Conservation (phyloP, 768 basidiomycete species). For the Phylloporus sp. region DNA sequence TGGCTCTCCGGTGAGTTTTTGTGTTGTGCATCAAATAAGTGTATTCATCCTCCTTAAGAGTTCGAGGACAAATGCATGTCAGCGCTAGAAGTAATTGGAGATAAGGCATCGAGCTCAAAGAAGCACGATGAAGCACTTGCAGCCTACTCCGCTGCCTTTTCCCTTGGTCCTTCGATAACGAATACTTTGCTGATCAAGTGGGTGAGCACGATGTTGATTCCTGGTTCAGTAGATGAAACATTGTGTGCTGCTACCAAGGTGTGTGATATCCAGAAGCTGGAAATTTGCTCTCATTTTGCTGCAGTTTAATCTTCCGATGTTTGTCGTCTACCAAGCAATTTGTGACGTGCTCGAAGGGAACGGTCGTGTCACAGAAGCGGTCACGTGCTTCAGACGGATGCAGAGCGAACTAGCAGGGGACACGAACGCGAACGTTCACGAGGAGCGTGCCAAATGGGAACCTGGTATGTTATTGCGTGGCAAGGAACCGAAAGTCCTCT, state of each 20-base stretch:
- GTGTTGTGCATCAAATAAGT: not conserved
- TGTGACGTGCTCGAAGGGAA: too few relatives aligned
- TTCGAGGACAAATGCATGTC: not conserved
- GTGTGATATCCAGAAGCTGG: not conserved
- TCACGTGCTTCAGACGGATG: too few relatives aligned
- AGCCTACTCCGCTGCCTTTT: slow-evolving; percentile 1
- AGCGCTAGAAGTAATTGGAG: not conserved
- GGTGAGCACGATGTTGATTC: not conserved
- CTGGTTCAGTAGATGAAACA: not conserved
- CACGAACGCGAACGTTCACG: too few relatives aligned
- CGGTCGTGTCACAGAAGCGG: too few relatives aligned
- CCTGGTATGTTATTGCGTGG: not conserved
- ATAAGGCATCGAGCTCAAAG: not conserved
- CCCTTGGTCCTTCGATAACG: not conserved
- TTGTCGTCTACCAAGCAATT: not conserved
- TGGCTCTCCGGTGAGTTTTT: not conserved
- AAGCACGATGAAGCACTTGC: not conserved
- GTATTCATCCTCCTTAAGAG: not conserved
- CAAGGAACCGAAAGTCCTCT: too few relatives aligned
- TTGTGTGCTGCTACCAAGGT: not conserved
- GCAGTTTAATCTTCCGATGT: slow-evolving; percentile 3
- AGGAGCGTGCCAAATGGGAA: slow-evolving; percentile 1
- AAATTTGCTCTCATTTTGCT: not conserved
- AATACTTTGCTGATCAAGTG: not conserved
- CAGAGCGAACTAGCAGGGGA: not conserved